Conservation (phyloP, 169 alveolate species). For the Cryptosporidium sp. region DNA sequence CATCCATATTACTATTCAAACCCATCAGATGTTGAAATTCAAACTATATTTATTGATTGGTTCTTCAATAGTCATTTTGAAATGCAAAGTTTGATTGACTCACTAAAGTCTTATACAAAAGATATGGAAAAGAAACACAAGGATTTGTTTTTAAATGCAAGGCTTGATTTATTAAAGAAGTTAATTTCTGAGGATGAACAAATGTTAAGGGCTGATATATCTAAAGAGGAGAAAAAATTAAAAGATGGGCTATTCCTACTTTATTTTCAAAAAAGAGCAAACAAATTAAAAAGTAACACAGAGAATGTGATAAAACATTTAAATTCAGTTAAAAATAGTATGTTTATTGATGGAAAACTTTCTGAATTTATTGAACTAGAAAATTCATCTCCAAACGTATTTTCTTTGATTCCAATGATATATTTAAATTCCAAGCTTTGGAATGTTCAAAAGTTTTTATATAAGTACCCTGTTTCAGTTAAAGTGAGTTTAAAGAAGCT, state of each 20-base stretch:
- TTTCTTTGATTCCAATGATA: conserved; percentile 30
- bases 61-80: not conserved
- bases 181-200: conserved; percentile 19
- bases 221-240: not conserved
- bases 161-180: conserved; percentile 7
- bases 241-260: not conserved
- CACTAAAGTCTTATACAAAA: not conserved
- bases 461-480: conserved; percentile 50
- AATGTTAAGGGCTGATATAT: not conserved
- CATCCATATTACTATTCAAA: conserved; percentile 47
- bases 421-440: conserved; percentile 36
- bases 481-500: conserved; percentile 4
- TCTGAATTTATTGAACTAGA: not conserved
- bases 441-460: conserved; percentile 12
- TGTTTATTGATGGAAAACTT: not conserved
- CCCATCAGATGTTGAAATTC: conserved; percentile 9
- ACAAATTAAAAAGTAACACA: not conserved
- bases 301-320: not conserved
- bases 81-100: not conserved
- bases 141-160: conserved; percentile 29
- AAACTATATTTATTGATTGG: conserved; percentile 8
- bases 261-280: not conserved
- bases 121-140: not conserved
- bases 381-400: conserved; percentile 1
- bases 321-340: not conserved